Base-by-base conservation (phyloP, 129 eudicot genomes). In the Glebionis coronaria region DNA sequence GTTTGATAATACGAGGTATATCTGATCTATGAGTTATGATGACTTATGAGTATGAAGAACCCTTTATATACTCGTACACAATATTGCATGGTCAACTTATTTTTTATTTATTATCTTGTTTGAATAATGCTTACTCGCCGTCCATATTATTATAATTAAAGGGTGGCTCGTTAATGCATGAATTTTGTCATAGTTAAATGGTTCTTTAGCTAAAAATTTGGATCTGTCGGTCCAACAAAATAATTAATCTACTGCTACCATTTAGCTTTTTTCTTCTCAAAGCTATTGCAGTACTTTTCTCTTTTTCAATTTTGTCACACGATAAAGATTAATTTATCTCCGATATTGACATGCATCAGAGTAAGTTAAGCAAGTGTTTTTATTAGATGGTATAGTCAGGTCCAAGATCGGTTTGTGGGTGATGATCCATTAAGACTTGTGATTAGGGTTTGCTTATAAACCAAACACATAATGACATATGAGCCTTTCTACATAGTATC, bases 1-100 rank as follows among this genome's bases (percentile, higher is more conserved):
- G 12, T 67, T 63, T 66, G 77, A 42, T 23, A n/a, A 52, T 63
- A 52, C 63, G 63, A 73, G 63, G 57, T 63, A 46, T 70, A 70
- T 57, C 45, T 69, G 35, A 8, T 55, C 25, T 21, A 21, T 29
- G 25, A 23, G 12, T 20, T 31, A 60, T 60, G 46, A 15, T 0
- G 5, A 29, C 6, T 60, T 60, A 8, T 18, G 67, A 23, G 25
- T 20, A 55, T 62, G 19, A 14, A 47, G 21, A 59, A 23, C 57
- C 55, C 4, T 9, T 65, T 58, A 67, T 21, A 67, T 68, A 75
- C 20, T 40, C 64, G 68, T 35, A 51, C 63, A 10, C 5, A 35
- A 35, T 35, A 8, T 12, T 62, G 71, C 15, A 63, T 20, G 35
- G 65, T 63, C 65, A 63, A 63, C 66, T 55, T 70, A 62, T 62